phyloP scores from a whole-genome alignment of 1,284 basidiomycete genomes.

The Trichosporon inkin region DNA sequence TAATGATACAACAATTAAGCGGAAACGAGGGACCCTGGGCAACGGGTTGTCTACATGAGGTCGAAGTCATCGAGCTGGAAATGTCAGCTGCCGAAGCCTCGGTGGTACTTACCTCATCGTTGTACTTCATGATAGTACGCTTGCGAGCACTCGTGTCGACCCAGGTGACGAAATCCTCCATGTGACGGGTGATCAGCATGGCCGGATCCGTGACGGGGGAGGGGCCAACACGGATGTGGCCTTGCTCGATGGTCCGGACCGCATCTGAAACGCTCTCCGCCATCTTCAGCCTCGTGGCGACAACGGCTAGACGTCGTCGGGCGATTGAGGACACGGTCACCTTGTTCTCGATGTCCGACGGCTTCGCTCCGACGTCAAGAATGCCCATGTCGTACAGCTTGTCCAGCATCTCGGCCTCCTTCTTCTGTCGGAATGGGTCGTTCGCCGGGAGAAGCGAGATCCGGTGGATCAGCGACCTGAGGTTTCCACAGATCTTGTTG shows the following conservation, averaged over 20 bases:
- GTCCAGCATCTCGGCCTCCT: conserved; percentile 80
- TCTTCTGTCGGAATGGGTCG: conserved; percentile 80
- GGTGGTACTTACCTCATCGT: conserved; percentile 72
- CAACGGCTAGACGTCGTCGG: conserved; percentile 82
- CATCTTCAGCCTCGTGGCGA: conserved; percentile 92
- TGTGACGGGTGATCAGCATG: conserved; percentile 91
- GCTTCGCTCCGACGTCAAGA: conserved; percentile 63
- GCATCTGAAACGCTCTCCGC: conserved; percentile 92
- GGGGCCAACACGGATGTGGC: conserved; percentile 94
- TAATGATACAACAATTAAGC: conserved; percentile 1
- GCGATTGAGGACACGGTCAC: conserved; percentile 94
- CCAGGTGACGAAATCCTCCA: conserved; percentile 99
- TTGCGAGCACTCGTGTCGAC: conserved; percentile 97
- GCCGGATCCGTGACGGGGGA: conserved; percentile 96
- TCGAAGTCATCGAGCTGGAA: conserved; percentile 83
- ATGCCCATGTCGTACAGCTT: conserved; percentile 98
- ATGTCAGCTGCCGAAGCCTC: neutral
- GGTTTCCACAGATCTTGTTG: conserved; percentile 88
- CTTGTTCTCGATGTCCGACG: conserved; percentile 89
- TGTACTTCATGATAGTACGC: conserved; percentile 92
- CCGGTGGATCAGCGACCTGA: conserved; percentile 81
- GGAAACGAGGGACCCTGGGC: neutral
- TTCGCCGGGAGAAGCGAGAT: conserved; percentile 81
- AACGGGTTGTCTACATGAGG: conserved; percentile 57
- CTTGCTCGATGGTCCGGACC: conserved; percentile 95